Conservation (phyloP, 2,329 filamentous ascomycete genomes). For the Gyromitra esculenta region DNA sequence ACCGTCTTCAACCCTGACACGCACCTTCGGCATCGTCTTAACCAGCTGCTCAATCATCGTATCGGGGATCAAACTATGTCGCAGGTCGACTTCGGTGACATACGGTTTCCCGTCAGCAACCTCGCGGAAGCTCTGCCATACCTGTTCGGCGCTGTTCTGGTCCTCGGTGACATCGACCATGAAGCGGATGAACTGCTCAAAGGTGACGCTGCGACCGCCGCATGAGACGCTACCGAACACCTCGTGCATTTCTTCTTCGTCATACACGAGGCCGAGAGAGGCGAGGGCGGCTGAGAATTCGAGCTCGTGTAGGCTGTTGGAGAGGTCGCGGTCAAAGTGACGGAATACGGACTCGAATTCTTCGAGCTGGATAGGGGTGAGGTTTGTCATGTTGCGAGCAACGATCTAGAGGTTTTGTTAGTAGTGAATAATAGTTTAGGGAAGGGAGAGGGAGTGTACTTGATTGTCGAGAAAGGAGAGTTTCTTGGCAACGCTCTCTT, state of each 20-base stretch:
- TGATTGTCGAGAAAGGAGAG: conserved; percentile 93
- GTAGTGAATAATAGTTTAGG: background rate
- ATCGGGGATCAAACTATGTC: conserved; percentile 93
- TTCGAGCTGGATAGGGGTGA: conserved; percentile 96
- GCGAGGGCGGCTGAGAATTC: conserved; percentile 96
- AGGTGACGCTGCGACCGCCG: conserved; percentile 82
- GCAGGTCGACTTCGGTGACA: conserved; percentile 95
- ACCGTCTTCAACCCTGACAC: conserved; percentile 85
- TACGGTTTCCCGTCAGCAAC: conserved; percentile 99
- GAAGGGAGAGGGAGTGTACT: background rate
- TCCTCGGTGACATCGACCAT: conserved; percentile 99
- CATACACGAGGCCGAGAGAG: conserved; percentile 94
- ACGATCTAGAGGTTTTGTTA: conserved; percentile 73
- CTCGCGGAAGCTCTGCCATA: conserved; percentile 96
- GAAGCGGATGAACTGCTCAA: conserved; percentile 98
- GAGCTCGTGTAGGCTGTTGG: conserved; percentile 88
- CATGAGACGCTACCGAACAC: conserved; percentile 89
- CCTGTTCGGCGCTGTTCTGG: conserved; percentile 97
- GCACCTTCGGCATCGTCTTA: conserved; percentile 84
- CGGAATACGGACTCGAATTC: conserved; percentile 99
- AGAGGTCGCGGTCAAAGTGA: conserved; percentile 93
- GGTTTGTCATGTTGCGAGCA: conserved; percentile 96
- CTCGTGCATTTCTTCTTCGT: conserved; percentile 97
- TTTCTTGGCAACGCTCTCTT: conserved; percentile 93
- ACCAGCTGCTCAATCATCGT: conserved; percentile 95